These are phyloP conservation scores for Fusarium setosum DNA, from an alignment of 2,329 filamentous ascomycete species.

Conservation along the genomic window DNA sequence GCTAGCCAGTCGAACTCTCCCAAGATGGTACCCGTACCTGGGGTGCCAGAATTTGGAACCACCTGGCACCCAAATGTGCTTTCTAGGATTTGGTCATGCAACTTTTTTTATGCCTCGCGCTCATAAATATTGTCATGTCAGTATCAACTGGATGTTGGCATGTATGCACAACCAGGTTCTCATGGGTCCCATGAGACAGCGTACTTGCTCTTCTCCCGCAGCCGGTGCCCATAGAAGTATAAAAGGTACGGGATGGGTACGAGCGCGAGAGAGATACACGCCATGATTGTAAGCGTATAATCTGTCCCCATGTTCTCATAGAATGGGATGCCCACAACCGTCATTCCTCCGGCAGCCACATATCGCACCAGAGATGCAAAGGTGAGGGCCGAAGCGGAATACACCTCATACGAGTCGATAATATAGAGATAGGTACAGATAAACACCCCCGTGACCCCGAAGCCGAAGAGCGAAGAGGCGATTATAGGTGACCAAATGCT, in stretches of 20 bases:
- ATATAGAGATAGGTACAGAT: constrained; percentile 67
- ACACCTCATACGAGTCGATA: constrained; percentile 66
- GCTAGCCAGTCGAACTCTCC: too few relatives aligned
- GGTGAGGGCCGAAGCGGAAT: constrained; percentile 49
- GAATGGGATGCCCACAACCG: background rate
- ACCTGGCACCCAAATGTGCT: too few relatives aligned
- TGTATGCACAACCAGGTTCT: too few relatives aligned
- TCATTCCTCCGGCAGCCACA: background rate
- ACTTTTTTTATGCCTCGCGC: too few relatives aligned
- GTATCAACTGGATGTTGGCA: too few relatives aligned
- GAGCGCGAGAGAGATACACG: background rate
- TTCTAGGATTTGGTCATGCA: too few relatives aligned
- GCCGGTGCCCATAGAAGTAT: background rate
- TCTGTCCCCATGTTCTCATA: background rate
- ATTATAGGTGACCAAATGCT: constrained; percentile 61
- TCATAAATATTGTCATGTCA: too few relatives aligned
- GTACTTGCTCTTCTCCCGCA: constrained; percentile 34
- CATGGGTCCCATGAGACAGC: constrained; percentile 42
- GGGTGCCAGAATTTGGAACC: too few relatives aligned
- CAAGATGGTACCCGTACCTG: too few relatives aligned
- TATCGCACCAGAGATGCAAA: background rate
- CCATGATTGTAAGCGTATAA: constrained; percentile 1
- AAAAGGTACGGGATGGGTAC: background rate
- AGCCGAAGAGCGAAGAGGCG: constrained; percentile 64
- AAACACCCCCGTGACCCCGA: constrained; percentile 61